Evolutionary conservation across 805 yeast species (phyloP).

Genomic region (Myxozyma melibiosi): DNA sequence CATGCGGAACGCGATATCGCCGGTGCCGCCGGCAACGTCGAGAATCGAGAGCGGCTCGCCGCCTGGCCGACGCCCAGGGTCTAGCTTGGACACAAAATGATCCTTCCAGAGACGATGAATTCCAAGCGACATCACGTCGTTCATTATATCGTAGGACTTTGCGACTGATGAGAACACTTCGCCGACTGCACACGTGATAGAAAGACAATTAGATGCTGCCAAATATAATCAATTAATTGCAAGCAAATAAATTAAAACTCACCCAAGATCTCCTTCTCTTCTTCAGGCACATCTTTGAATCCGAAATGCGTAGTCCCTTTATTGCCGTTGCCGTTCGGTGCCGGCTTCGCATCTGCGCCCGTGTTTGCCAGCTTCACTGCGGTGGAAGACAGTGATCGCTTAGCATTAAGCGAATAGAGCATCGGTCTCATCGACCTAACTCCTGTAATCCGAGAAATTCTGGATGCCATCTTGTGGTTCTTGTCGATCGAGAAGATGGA

Average conservation of each 20-base stretch:
- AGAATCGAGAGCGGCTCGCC: constrained; percentile 79
- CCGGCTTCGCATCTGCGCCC: background rate
- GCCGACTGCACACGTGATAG: constrained; percentile 47
- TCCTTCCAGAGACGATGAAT: constrained; percentile 93
- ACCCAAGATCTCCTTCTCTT: constrained; percentile 77
- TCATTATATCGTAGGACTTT: constrained; percentile 91
- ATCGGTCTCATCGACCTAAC: background rate
- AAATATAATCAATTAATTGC: background rate
- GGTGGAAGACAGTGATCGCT: background rate
- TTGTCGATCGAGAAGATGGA: background rate
- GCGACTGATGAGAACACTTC: constrained; percentile 95
- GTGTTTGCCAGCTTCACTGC: background rate
- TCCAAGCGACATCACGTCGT: constrained; percentile 97
- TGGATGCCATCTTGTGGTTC: background rate
- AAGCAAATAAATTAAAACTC: background rate
- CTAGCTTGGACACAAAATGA: constrained; percentile 82
- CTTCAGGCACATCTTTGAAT: constrained; percentile 73
- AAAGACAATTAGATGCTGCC: background rate
- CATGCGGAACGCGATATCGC: constrained; percentile 95
- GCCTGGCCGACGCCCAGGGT: constrained; percentile 92
- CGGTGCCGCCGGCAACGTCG: constrained; percentile 99
- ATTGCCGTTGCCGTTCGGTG: background rate
- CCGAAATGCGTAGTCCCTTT: constrained; percentile 88
- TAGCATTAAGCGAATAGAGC: background rate
- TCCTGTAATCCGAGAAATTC: background rate